Conservation (phyloP, 2,329 filamentous ascomycete genomes). For the Exophiala calicioides region DNA sequence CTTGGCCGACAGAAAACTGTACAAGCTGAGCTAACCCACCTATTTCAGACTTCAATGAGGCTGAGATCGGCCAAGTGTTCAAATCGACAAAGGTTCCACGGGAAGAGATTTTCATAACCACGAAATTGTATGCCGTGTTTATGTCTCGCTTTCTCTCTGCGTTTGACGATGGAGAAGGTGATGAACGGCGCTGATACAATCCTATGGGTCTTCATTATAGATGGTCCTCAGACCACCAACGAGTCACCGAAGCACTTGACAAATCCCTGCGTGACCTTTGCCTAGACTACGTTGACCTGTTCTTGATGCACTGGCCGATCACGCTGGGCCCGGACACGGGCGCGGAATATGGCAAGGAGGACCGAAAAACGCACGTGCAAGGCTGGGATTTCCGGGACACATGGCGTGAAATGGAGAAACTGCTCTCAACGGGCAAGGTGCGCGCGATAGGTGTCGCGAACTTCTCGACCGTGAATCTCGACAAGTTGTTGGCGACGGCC, state of each 20-base stretch:
- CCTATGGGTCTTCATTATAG: too few relatives aligned
- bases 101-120: constrained; percentile 70
- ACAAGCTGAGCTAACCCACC: too few relatives aligned
- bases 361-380: constrained; percentile 33
- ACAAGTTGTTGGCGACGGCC: constrained; percentile 29
- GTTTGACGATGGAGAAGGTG: too few relatives aligned
- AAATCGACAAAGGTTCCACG: constrained; percentile 62
- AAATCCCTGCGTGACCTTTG: constrained; percentile 43
- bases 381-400: constrained; percentile 44
- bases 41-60: constrained; percentile 53
- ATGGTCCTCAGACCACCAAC: constrained; percentile 75
- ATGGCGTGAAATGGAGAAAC: constrained; percentile 66
- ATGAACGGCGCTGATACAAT: too few relatives aligned
- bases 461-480: constrained; percentile 35
- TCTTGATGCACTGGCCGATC: constrained; percentile 48
- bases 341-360: constrained; percentile 32
- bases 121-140: too few relatives aligned
- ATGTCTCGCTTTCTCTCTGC: too few relatives aligned
- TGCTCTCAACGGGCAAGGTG: constrained; percentile 56
- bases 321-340: constrained; percentile 36
- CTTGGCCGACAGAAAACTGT: too few relatives aligned
- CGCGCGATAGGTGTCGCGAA: constrained; percentile 67
- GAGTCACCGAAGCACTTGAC: constrained; percentile 58
- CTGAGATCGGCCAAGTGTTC: constrained; percentile 66
- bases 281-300: constrained; percentile 46